Evolutionary conservation across 2,329 filamentous ascomycete species (phyloP).

Genomic region (Madurella fahalii): DNA sequence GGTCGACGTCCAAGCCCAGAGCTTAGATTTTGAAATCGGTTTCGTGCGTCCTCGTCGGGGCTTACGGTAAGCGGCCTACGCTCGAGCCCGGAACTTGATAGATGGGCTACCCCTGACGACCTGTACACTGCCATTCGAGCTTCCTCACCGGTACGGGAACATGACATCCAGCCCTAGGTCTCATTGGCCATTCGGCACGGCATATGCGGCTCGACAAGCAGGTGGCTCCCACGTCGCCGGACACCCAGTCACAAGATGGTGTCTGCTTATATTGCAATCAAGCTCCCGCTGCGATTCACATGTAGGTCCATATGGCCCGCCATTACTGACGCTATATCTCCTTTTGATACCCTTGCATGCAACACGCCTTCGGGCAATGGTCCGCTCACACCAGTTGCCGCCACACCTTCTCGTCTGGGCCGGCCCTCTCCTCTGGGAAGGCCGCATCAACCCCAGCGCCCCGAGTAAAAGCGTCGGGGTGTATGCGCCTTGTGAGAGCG

Average conservation of each 20-base stretch:
- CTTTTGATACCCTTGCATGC: neutral
- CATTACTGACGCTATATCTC: neutral
- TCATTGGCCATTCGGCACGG: slow-evolving; percentile 16
- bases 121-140: slow-evolving; percentile 1
- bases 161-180: slow-evolving; percentile 2
- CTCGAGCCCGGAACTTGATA: too few relatives aligned
- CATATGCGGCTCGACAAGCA: slow-evolving; percentile 18
- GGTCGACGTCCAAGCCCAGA: too few relatives aligned
- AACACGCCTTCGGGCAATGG: neutral
- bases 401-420: slow-evolving; percentile 9
- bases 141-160: slow-evolving; percentile 16
- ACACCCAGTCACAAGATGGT: slow-evolving; percentile 22
- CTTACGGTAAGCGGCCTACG: too few relatives aligned
- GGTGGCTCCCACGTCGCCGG: slow-evolving; percentile 20
- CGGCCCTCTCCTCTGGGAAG: neutral
- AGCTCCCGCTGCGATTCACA: slow-evolving; percentile 18
- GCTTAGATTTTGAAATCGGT: too few relatives aligned
- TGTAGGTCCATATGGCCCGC: slow-evolving; percentile 13
- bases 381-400: slow-evolving; percentile 6
- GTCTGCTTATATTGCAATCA: slow-evolving; percentile 23
- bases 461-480: neutral
- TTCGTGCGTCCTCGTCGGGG: too few relatives aligned
- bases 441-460: slow-evolving; percentile 1
- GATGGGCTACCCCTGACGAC: neutral
- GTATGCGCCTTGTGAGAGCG: slow-evolving; percentile 3